Evolutionary conservation across 352 stramenopile genomes (phyloP).

Genomic region (Phytophthora tentaculata): DNA sequence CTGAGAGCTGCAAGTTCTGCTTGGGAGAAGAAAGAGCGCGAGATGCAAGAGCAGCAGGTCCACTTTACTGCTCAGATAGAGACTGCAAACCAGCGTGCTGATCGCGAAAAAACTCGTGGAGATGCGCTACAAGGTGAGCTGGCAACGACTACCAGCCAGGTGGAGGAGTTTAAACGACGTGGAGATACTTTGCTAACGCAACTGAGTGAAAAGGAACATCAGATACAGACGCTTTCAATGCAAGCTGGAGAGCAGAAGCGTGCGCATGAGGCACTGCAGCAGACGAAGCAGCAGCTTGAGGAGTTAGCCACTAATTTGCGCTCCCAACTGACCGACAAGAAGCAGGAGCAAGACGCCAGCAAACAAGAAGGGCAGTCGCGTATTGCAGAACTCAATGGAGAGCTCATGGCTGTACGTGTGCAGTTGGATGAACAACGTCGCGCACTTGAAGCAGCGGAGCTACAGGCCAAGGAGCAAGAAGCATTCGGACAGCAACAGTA

Average conservation of each 20-base stretch:
- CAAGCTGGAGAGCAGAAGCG: slow-evolving; percentile 66
- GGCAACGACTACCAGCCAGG: slow-evolving; percentile 24
- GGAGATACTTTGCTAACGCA: slow-evolving; percentile 54
- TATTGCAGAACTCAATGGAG: slow-evolving; percentile 66
- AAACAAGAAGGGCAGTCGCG: slow-evolving; percentile 70
- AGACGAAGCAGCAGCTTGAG: slow-evolving; percentile 78
- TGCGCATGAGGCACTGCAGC: slow-evolving; percentile 53
- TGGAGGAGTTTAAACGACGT: slow-evolving; percentile 60
- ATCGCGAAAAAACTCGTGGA: slow-evolving; percentile 35
- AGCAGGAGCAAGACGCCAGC: slow-evolving; percentile 54
- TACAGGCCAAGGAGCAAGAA: slow-evolving; percentile 73
- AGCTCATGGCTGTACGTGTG: slow-evolving; percentile 79
- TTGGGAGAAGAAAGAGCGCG: slow-evolving; percentile 59
- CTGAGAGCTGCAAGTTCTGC: slow-evolving; percentile 54
- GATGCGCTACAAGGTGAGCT: slow-evolving; percentile 63
- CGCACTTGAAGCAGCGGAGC: slow-evolving; percentile 67
- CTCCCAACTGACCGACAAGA: slow-evolving; percentile 62
- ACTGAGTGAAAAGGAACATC: slow-evolving; percentile 57
- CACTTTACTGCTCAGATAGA: slow-evolving; percentile 53
- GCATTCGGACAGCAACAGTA: slow-evolving; percentile 58
- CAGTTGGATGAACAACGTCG: slow-evolving; percentile 79
- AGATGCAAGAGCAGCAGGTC: slow-evolving; percentile 52
- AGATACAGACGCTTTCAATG: slow-evolving; percentile 64
- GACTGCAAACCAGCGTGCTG: slow-evolving; percentile 41
- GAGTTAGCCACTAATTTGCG: slow-evolving; percentile 62